phyloP scores from a whole-genome alignment of 257 asterid genomes.

The Fraxinus excelsior region DNA sequence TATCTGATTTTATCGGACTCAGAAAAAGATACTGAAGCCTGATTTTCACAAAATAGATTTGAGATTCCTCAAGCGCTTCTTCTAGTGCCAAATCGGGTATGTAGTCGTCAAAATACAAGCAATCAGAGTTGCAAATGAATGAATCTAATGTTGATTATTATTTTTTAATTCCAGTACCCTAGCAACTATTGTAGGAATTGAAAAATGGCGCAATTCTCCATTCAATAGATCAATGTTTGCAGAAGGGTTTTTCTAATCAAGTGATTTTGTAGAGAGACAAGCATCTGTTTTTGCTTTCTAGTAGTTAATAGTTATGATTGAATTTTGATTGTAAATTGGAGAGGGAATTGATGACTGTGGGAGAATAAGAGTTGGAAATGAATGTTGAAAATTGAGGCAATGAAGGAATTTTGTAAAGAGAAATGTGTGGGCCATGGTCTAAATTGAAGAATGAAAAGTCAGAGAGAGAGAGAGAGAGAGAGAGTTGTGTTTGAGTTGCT shows the following conservation, averaged over 20 bases:
- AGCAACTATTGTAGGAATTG: slow-evolving; percentile 40
- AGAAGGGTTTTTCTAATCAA: neutral
- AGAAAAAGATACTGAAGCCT: no score
- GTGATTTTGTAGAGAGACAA: no score
- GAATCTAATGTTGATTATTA: slow-evolving; percentile 15
- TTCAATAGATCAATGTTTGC: slow-evolving; percentile 40
- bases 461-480: neutral
- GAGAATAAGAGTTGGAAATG: no score
- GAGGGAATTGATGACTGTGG: no score
- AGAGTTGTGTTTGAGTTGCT: no score
- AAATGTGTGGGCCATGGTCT: neutral
- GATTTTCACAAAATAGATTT: slow-evolving; percentile 48
- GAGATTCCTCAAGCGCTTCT: slow-evolving; percentile 48
- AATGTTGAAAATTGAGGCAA: no score
- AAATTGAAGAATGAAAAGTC: neutral
- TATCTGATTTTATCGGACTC: no score
- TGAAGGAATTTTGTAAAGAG: neutral
- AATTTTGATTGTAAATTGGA: no score
- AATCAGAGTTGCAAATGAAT: slow-evolving; percentile 61
- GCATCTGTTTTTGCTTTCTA: no score
- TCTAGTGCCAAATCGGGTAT: slow-evolving; percentile 42
- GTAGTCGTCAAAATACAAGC: slow-evolving; percentile 52
- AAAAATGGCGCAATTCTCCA: slow-evolving; percentile 49
- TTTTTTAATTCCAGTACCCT: slow-evolving; percentile 36
- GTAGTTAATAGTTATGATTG: no score